phyloP scores from a whole-genome alignment of 169 alveolate species.

The Toxoplasma gondii region DNA sequence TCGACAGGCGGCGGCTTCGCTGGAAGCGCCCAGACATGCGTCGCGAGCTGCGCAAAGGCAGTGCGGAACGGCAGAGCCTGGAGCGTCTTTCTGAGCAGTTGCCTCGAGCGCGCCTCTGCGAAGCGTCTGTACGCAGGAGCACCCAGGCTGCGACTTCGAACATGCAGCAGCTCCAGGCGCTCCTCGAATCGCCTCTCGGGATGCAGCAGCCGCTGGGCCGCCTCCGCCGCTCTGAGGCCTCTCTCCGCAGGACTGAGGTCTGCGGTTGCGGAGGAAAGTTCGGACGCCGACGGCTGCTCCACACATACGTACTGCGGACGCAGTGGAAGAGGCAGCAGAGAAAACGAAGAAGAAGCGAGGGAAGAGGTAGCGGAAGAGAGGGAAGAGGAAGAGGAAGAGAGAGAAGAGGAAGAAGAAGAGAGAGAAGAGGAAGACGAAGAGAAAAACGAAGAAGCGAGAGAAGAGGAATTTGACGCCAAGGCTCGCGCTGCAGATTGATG shows the following conservation, averaged over 20 bases:
- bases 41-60: not conserved
- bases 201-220: not conserved
- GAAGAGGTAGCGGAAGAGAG: too few species aligned
- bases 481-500: conserved; percentile 14
- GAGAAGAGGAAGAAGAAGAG: not conserved
- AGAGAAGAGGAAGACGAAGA: not conserved
- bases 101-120: not conserved
- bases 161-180: not conserved
- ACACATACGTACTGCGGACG: not conserved
- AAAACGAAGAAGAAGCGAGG: too few species aligned
- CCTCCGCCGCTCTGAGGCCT: not conserved
- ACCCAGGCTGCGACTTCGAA: not conserved
- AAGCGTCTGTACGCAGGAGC: not conserved
- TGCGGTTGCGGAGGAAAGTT: not conserved
- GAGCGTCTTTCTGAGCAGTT: not conserved
- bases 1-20: not conserved
- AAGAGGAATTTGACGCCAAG: not conserved
- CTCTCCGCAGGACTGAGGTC: not conserved
- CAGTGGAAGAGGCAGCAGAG: conserved; percentile 7
- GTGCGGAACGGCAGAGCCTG: not conserved
- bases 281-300: not conserved
- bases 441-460: not conserved
- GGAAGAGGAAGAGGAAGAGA: not conserved
- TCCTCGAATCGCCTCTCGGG: conserved; percentile 3
- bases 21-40: not conserved